Conservation (phyloP, 768 basidiomycete species). For the Rhizopogon rudus region DNA sequence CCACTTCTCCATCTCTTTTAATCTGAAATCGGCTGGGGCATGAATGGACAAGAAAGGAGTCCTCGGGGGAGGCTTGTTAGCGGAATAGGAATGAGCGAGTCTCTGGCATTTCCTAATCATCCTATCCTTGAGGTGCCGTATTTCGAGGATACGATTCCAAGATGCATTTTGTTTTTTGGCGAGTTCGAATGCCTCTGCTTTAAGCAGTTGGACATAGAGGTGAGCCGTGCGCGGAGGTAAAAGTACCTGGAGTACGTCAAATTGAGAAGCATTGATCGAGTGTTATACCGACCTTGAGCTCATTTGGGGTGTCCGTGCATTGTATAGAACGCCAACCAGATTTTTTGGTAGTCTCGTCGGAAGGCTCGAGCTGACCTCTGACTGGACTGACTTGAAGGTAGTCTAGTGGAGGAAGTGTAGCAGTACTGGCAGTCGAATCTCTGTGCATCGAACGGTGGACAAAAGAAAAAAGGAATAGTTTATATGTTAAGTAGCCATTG, state of each 20-base stretch:
- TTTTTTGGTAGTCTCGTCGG: constrained; percentile 41
- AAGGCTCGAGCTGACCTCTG: constrained; percentile 71
- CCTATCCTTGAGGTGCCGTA: constrained; percentile 74
- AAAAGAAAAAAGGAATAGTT: constrained; percentile 5
- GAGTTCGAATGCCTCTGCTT: constrained; percentile 57
- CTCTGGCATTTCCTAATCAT: constrained; percentile 79
- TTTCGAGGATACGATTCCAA: constrained; percentile 69
- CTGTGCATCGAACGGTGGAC: constrained; percentile 13
- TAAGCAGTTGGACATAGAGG: constrained; percentile 62
- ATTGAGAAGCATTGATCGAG: background rate
- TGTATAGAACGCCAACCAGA: constrained; percentile 71
- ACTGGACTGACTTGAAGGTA: constrained; percentile 62
- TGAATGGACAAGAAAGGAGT: constrained; percentile 60
- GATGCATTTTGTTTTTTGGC: constrained; percentile 48
- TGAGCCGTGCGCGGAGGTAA: constrained; percentile 62
- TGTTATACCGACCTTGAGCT: constrained; percentile 51
- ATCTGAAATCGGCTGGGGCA: constrained; percentile 66
- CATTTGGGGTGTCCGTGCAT: constrained; percentile 71
- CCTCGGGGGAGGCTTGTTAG: constrained; percentile 33
- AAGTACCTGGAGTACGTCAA: constrained; percentile 45
- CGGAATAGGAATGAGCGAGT: constrained; percentile 42
- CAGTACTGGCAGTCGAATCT: constrained; percentile 19
- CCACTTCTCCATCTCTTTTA: constrained; percentile 81
- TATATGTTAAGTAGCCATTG: constrained; percentile 7
- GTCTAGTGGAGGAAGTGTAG: constrained; percentile 35